Percentiles rank a stretch among this genome's conserved stretches.
These are phyloP conservation scores for Elasticomyces elasticus DNA, from an alignment of 495 filamentous ascomycete genomes.

Conservation along the genomic window DNA sequence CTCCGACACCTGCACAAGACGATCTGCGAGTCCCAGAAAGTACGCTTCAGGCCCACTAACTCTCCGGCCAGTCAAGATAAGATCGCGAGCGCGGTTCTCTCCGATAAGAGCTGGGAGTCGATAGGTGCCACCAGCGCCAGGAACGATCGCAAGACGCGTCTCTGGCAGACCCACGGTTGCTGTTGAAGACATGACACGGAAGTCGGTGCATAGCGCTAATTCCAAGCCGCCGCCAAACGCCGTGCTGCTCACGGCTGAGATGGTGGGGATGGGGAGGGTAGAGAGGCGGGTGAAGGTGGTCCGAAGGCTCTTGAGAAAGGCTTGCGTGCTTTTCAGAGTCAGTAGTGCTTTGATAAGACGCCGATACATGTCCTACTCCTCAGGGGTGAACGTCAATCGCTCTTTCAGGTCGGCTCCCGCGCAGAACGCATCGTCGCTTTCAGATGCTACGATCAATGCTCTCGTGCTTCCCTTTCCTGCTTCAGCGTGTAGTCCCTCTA, in stretches of 20 bases:
- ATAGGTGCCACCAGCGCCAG: conserved; percentile 87
- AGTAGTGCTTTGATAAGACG: not conserved
- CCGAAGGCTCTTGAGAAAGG: conserved; percentile 69
- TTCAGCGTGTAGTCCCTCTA: conserved; percentile 56
- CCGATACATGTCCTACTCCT: conserved; percentile 44
- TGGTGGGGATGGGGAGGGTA: conserved; percentile 72
- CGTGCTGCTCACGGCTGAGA: conserved; percentile 66
- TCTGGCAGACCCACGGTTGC: conserved; percentile 77
- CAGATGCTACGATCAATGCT: conserved; percentile 68
- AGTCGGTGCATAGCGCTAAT: conserved; percentile 72
- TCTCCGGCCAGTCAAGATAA: conserved; percentile 75
- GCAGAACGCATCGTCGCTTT: conserved; percentile 73
- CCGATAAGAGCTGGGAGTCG: conserved; percentile 73
- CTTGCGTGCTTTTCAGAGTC: conserved; percentile 45
- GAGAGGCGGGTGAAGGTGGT: conserved; percentile 57
- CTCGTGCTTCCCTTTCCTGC: conserved; percentile 56
- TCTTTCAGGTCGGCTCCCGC: conserved; percentile 94
- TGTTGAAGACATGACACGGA: conserved; percentile 69
- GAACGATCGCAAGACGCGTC: conserved; percentile 83
- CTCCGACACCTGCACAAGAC: conserved; percentile 58
- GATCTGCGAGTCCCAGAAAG: conserved; percentile 71
- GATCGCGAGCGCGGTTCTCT: conserved; percentile 59
- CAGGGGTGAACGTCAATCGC: conserved; percentile 57
- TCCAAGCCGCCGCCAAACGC: conserved; percentile 91
- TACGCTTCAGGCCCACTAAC: conserved; percentile 72